Evolutionary conservation across 2,329 filamentous ascomycete genomes (phyloP), one percentile per base, ranked within the genome.

Genomic region (Dothistroma septosporum): DNA sequence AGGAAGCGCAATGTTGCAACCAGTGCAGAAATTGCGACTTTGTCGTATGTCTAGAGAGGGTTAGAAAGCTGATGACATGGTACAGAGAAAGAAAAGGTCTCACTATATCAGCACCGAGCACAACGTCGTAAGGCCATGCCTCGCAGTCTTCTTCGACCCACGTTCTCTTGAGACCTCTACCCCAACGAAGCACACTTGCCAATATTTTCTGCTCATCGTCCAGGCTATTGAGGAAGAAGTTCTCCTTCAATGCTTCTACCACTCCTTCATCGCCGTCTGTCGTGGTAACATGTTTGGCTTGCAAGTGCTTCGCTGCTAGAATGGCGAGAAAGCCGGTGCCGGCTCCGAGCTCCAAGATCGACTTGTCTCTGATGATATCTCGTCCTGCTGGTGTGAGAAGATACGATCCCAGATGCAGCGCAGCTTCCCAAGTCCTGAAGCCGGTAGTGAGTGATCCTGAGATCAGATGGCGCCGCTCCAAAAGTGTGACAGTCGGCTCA

Each of bases 371-470:
- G 31, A 90, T 76, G 4, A 81, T 68, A 1, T 70, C 63, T 47
- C 73, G 74, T n/a, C 83, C 83, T 33, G 74, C 74, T 2, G 68
- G 5, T 72, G 78, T 71, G 61, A 84, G 83, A 22, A 92, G 82
- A 68, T 86, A 91, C 49, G 86, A 82, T 1, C 87, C 88, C 0
- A 93, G 79, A 66, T 91, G 87, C 9, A 93, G 77, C 1, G 88
- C 86, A 0, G 90, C 90, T 73, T 93, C 90, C 90, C 90, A 94
- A 0, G 90, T 93, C 35, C 90, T 83, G 24, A 90, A 80, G 1
- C 90, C 90, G 0, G 90, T 93, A 0, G 88, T 92, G 0, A 89
- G 88, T 0, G 81, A 82, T 1, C 86, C 87, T 1, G 88, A 85
- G 53, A 93, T 84, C 31, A 92, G 80, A 32, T 82, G 82, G 2